phyloP scores from a whole-genome alignment of 306 rosid species.

The Trichosanthes cucumerina region DNA sequence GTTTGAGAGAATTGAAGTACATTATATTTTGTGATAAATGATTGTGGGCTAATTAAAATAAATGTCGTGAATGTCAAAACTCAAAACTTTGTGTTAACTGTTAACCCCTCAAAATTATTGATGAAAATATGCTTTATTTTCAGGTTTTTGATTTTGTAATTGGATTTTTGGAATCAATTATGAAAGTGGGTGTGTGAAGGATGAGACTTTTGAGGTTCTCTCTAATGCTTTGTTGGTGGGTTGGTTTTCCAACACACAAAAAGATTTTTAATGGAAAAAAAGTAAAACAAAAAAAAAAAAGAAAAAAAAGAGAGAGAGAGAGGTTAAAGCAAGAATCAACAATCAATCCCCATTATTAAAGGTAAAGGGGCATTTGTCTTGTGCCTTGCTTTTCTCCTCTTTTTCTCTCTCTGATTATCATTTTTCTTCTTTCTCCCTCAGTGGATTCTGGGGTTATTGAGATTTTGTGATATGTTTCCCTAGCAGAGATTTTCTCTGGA shows the following conservation, averaged over 20 bases:
- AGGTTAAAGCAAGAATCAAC: slow-evolving; percentile 6
- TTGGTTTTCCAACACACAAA: slow-evolving; percentile 11
- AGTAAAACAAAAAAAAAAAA: not conserved
- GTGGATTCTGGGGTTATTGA: slow-evolving; percentile 18
- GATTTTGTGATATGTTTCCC: slow-evolving; percentile 31
- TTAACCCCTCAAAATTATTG: not conserved
- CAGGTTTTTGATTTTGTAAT: not conserved
- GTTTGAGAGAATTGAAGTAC: not conserved
- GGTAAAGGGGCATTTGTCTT: slow-evolving; percentile 24
- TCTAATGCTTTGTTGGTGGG: slow-evolving; percentile 12
- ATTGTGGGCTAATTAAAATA: not conserved
- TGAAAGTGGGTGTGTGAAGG: slow-evolving; percentile 7
- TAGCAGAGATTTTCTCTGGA: slow-evolving; percentile 23
- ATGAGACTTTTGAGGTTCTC: slow-evolving; percentile 6
- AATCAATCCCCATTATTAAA: slow-evolving; percentile 30
- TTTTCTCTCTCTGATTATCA: slow-evolving; percentile 4
- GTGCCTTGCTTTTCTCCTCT: not conserved
- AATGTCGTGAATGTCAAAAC: too few species aligned
- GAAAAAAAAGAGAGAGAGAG: not conserved
- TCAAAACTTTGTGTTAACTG: not conserved
- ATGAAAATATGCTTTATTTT: not conserved
- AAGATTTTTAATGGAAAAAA: not conserved
- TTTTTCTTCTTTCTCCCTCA: slow-evolving; percentile 14
- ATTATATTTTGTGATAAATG: not conserved
- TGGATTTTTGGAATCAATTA: not conserved